Evolutionary conservation across 768 basidiomycete genomes (phyloP).

Genomic region (Suillus spraguei): DNA sequence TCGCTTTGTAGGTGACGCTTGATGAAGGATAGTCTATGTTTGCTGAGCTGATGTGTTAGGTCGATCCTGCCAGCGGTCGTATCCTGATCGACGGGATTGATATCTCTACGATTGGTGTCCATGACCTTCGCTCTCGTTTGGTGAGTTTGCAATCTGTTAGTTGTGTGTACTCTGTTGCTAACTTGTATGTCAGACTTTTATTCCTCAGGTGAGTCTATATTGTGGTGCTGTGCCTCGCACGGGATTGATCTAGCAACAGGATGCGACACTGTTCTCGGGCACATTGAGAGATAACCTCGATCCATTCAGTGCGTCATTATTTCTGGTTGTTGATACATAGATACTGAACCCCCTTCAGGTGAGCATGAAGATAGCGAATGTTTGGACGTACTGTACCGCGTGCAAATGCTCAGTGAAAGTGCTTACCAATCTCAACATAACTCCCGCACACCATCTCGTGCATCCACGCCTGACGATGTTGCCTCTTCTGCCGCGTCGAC

Average conservation of each 20-base stretch:
- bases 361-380: conserved; percentile 84
- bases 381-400: conserved; percentile 77
- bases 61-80: conserved; percentile 73
- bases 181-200: conserved; percentile 59
- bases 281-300: conserved; percentile 77
- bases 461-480: conserved; percentile 45
- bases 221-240: not conserved
- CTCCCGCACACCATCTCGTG: conserved; percentile 51
- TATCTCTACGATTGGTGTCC: conserved; percentile 80
- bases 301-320: conserved; percentile 53
- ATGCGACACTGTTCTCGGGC: conserved; percentile 80
- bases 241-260: conserved; percentile 30
- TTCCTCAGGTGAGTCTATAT: conserved; percentile 50
- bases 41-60: conserved; percentile 35
- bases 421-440: conserved; percentile 49
- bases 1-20: conserved; percentile 62
- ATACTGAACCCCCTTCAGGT: conserved; percentile 34
- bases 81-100: conserved; percentile 90
- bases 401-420: conserved; percentile 68
- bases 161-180: conserved; percentile 11
- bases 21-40: not conserved
- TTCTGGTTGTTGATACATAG: not conserved
- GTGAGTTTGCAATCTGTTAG: conserved; percentile 41
- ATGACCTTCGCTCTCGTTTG: conserved; percentile 78
- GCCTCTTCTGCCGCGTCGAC: conserved; percentile 45